A percentile compares a stretch with the other conserved stretches of the same genome.
Conservation (phyloP, 805 yeast genomes). For the Sugiyamaella chiloensis region DNA sequence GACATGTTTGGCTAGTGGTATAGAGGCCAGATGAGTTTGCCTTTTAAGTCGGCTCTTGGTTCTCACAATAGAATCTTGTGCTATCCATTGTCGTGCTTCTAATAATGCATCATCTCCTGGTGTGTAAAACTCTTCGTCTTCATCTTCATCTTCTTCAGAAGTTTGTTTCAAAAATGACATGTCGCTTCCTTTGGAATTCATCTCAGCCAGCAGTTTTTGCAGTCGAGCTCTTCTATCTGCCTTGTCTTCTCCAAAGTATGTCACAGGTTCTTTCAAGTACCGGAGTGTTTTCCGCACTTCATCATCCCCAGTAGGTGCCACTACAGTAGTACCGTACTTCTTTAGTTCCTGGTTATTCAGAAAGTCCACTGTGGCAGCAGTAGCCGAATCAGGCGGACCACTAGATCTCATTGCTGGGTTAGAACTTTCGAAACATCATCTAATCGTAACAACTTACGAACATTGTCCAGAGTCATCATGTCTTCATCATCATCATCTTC, state of each 20-base stretch:
- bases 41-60: constrained; percentile 43
- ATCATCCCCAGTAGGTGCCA: constrained; percentile 63
- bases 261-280: constrained; percentile 53
- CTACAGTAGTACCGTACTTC: constrained; percentile 14
- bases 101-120: constrained; percentile 63
- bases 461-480: constrained; percentile 11
- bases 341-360: constrained; percentile 13
- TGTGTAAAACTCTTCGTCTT: constrained; percentile 80
- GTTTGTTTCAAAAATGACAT: constrained; percentile 17
- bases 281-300: constrained; percentile 54
- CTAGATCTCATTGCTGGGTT: constrained; percentile 9
- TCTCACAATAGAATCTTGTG: constrained; percentile 47
- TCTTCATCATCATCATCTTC: constrained; percentile 16
- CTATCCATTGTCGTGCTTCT: constrained; percentile 50
- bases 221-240: constrained; percentile 62
- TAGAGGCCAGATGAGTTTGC: constrained; percentile 34
- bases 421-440: not conserved
- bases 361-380: constrained; percentile 16
- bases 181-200: constrained; percentile 22
- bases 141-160: constrained; percentile 33
- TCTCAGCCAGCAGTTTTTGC: constrained; percentile 41
- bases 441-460: constrained; percentile 15
- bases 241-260: constrained; percentile 55
- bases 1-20: constrained; percentile 44
- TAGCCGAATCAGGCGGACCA: constrained; percentile 4